phyloP scores from a whole-genome alignment of 1,139 yeast genomes.

The Geotrichum citri-aurantii region DNA sequence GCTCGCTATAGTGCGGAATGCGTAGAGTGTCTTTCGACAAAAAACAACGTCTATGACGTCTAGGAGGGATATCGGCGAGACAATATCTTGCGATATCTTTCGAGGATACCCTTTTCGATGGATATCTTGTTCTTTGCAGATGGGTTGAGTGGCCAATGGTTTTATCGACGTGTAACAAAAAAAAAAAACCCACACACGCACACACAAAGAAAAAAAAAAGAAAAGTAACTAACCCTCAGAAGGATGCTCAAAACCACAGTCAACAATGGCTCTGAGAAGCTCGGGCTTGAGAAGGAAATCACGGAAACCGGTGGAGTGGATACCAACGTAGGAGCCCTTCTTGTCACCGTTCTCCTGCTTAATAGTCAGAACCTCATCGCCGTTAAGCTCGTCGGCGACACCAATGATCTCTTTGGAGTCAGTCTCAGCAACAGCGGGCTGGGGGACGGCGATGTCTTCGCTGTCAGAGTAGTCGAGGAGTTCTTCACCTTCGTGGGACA shows the following conservation, averaged over 20 bases:
- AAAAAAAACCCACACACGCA: no score
- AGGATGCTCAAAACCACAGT: conserved; percentile 99
- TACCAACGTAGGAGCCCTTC: conserved; percentile 97
- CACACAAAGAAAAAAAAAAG: conserved; percentile 4
- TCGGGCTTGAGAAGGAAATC: conserved; percentile 96
- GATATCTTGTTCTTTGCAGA: neutral
- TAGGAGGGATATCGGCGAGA: neutral
- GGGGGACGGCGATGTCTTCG: conserved; percentile 83
- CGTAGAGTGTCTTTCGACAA: neutral
- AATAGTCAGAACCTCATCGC: conserved; percentile 23
- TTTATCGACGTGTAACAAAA: neutral
- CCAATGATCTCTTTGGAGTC: conserved; percentile 28
- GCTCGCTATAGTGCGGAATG: neutral
- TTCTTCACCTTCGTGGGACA: conserved; percentile 93
- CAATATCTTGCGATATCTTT: neutral
- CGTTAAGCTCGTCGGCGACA: conserved; percentile 25
- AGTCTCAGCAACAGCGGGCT: conserved; percentile 44
- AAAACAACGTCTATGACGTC: neutral
- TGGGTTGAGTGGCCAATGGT: neutral
- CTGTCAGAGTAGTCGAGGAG: conserved; percentile 96
- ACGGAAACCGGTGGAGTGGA: conserved; percentile 97
- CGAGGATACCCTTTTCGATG: neutral
- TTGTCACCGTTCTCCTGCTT: conserved; percentile 60
- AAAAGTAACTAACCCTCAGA: conserved; percentile 75
- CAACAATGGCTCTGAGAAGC: conserved; percentile 93